Evolutionary conservation across 2,329 filamentous ascomycete species (phyloP), one percentile per base, ranked within the genome.

Genomic region (Torrubiella hemipterigena): DNA sequence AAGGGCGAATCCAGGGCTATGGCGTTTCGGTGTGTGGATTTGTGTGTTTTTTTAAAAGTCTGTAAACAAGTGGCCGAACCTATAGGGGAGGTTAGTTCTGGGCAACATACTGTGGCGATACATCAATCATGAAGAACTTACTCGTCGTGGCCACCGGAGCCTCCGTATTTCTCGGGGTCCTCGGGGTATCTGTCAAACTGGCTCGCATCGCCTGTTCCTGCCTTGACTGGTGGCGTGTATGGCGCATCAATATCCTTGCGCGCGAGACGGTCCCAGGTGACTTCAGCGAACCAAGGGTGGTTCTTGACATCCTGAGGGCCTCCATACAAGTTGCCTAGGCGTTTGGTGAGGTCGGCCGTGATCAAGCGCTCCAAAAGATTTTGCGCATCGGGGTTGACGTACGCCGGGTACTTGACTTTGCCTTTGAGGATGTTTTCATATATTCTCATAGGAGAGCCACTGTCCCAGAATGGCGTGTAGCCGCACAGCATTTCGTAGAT

Each of bases 401-500:
- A 98, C 6, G 83, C 80, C 32, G 91, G 91, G 54, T 96, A 98
- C 61, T 95, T 96, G 57, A 98, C 83, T 47, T 82, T 80, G 37
- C 89, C 91, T 50, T 86, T 87, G 41, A 98, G 73, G 49, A 98
- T 98, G 55, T 98, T 98, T 64, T 98, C 91, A 62, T 98, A 98
- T 50, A 98, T 98, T 61, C 94, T 95, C 75, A 98, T 93, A 3
- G 91, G 89, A 27, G 85, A 94, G 33, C 89, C 91, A 47, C 83
- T 84, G 55, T 98, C 91, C 89, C 91, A 98, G 65, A 98, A 98
- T 5, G 91, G 91, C 5, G 91, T 98, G 59, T 95, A 98, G 17
- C 91, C 91, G 53, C 91, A 96, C 22, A 98, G 73, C 91, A 98
- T 98, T 67, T 98, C 91, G 56, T 95, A 98, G 55, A 98, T 96